These are phyloP conservation scores for Graphiopsis chlorocephala DNA, from an alignment of 2,329 filamentous ascomycete genomes.

Conservation along the genomic window DNA sequence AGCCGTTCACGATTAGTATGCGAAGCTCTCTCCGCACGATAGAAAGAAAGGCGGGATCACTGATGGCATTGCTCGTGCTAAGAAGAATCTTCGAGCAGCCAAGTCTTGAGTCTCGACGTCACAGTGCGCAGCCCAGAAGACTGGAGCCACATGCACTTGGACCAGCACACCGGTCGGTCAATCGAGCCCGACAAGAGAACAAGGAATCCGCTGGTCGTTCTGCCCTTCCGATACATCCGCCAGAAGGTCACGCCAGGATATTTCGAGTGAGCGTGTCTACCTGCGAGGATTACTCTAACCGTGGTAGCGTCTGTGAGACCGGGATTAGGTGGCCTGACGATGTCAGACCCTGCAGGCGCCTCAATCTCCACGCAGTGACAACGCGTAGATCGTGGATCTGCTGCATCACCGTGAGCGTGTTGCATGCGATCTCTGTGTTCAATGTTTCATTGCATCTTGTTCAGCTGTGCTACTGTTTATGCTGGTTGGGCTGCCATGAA, in stretches of 20 bases:
- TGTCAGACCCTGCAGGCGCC: slow-evolving; percentile 2
- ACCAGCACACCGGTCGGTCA: not conserved
- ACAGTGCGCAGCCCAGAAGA: not conserved
- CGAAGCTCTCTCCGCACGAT: not conserved
- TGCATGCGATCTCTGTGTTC: not conserved
- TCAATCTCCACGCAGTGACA: slow-evolving; percentile 1
- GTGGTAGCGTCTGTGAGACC: not conserved
- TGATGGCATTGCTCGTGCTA: not conserved
- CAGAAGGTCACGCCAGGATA: not conserved
- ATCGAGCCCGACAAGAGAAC: not conserved
- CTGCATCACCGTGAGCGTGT: not conserved
- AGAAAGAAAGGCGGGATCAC: not conserved
- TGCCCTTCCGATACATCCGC: not conserved
- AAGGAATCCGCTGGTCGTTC: not conserved
- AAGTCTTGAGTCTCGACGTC: not conserved
- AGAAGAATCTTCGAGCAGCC: not conserved
- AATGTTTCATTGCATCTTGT: not conserved
- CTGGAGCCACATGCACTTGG: not conserved
- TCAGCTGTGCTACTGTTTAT: not conserved
- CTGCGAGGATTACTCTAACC: not conserved
- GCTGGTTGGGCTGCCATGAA: not conserved
- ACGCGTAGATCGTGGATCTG: not conserved
- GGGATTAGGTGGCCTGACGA: not conserved
- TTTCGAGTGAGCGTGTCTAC: not conserved
- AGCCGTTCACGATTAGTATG: not conserved